Percentiles rank a stretch among this genome's conserved stretches.
phyloP scores from a whole-genome alignment of 2,329 filamentous ascomycete species.

The Rutstroemia sydowiana region DNA sequence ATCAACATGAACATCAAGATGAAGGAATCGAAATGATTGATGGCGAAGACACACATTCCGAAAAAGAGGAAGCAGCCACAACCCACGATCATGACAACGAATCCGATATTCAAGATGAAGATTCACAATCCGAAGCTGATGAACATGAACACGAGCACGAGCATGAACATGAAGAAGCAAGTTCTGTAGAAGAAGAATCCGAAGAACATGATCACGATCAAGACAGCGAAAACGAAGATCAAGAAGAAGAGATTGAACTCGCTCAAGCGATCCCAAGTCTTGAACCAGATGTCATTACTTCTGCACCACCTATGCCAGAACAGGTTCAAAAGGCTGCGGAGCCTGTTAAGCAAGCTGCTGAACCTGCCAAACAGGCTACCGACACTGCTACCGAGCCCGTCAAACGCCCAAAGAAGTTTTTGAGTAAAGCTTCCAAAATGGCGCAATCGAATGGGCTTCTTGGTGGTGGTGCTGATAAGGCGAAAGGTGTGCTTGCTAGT shows the following conservation, averaged over 20 bases:
- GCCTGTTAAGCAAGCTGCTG: not conserved
- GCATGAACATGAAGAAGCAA: not conserved
- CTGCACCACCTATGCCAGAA: slow-evolving; percentile 6
- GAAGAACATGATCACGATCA: not conserved
- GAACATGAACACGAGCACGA: not conserved
- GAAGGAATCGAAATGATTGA: slow-evolving; percentile 6
- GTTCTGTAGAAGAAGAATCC: not conserved
- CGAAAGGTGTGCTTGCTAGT: not conserved
- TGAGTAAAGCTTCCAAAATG: slow-evolving; percentile 6
- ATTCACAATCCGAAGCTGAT: not conserved
- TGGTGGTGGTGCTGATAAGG: not conserved
- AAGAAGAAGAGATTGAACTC: not conserved
- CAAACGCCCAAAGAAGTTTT: slow-evolving; percentile 7
- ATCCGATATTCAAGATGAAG: not conserved
- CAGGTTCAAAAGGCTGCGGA: not conserved
- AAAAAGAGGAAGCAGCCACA: not conserved
- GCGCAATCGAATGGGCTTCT: not conserved
- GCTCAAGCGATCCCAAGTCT: not conserved
- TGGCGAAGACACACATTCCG: not conserved
- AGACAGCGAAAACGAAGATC: slow-evolving; percentile 3
- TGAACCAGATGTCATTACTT: slow-evolving; percentile 5
- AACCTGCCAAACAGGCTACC: not conserved
- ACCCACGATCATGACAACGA: not conserved
- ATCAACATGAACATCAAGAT: slow-evolving; percentile 3
- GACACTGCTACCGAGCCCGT: not conserved